Evolutionary conservation across 129 eudicot genomes (phyloP).

Genomic region (Artemisia argyi): DNA sequence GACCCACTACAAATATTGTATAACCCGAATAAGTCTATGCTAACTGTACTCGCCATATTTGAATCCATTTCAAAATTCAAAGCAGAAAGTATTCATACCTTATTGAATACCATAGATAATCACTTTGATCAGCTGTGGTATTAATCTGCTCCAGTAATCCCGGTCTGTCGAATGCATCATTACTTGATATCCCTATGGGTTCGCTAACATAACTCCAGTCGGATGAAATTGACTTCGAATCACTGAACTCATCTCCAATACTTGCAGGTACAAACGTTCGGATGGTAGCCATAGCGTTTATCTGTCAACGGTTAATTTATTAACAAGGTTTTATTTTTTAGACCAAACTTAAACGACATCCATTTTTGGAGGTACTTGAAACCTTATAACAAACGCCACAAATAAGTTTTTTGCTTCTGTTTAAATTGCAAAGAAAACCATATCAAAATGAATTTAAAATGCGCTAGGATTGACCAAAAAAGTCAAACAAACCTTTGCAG

Average conservation of each 20-base stretch:
- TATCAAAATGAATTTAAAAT: neutral
- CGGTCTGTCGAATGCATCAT: conserved; percentile 44
- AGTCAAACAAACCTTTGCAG: conserved; percentile 75
- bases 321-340: conserved; percentile 6
- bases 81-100: conserved; percentile 42
- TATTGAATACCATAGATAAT: conserved; percentile 85
- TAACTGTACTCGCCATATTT: neutral
- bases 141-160: conserved; percentile 85
- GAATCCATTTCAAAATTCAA: too few species aligned
- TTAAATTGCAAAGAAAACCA: neutral
- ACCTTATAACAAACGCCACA: neutral
- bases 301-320: conserved; percentile 41
- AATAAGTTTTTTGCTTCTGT: neutral
- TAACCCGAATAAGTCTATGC: neutral
- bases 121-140: conserved; percentile 92
- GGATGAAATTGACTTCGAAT: conserved; percentile 48
- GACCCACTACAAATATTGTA: neutral
- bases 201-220: conserved; percentile 80
- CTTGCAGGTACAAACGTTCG: conserved; percentile 46
- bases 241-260: conserved; percentile 35
- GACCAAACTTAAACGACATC: neutral
- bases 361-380: neutral
- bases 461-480: conserved; percentile 10
- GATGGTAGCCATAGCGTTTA: conserved; percentile 63
- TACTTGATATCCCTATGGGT: conserved; percentile 79